Evolutionary conservation across 2,329 filamentous ascomycete species (phyloP), one percentile per base, ranked within the genome.

Genomic region (Grosmannia huntii): DNA sequence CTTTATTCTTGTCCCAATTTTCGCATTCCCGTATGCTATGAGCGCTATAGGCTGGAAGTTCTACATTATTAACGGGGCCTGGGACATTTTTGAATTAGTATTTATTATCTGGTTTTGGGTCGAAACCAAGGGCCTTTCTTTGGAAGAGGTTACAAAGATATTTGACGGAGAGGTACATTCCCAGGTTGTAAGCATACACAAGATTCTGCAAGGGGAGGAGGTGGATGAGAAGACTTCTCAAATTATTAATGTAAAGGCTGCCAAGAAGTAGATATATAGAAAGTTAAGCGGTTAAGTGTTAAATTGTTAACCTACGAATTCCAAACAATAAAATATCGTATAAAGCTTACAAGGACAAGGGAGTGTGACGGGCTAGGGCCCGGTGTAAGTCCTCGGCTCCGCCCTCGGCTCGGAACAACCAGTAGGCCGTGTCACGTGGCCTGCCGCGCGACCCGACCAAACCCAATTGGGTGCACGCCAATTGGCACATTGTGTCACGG

Each of bases 71-170:
- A 55, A 55, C 16, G 53, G 53, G 19, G 53, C 53, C 4, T 55
- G 53, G 53, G 53, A 55, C 12, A 12, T 55, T 14, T 46, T 68
- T 21, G 68, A 70, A 57, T 57, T 68, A 27, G 54, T 61, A 9
- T 57, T 68, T 31, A 64, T 72, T 36, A 72, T 70, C 57, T 68
- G 70, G 58, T 66, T 68, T 49, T 72, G 70, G 60, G 46, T 60
- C 14, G 59, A 62, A 54, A 62, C 60, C 11, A 58, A 55, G 9
- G 61, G 61, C 14, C 58, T 55, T 4, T 61, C 44, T 5, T 58
- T 62, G 9, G 61, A 62, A 54, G 59, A 62, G 53, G 57, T 61
- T 6, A 50, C 59, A 14, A 27, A 31, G 10, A 14, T 61, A 10
- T 62, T 62, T 38, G 59, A 62, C 19, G 60, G 59, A 27, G 74